These are phyloP conservation scores for Cercospora janseana DNA, from an alignment of 2,329 filamentous ascomycete genomes.

Conservation along the genomic window DNA sequence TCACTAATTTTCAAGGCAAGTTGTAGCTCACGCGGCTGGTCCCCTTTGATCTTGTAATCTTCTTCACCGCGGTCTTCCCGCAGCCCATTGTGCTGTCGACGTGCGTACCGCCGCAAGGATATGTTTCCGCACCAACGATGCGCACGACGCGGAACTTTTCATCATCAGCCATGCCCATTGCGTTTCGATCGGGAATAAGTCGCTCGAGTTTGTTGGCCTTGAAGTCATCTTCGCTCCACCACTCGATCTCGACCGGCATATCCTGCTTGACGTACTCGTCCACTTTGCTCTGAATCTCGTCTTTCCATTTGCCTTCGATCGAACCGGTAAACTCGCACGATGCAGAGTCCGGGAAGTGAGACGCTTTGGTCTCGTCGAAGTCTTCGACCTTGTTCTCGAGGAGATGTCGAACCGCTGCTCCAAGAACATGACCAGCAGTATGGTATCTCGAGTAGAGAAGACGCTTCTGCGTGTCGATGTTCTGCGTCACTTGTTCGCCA, in stretches of 20 bases:
- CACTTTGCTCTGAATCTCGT: slow-evolving; percentile 59
- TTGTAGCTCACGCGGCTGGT: no score
- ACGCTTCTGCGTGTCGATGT: slow-evolving; percentile 61
- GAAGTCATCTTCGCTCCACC: slow-evolving; percentile 54
- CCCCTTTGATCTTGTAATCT: no score
- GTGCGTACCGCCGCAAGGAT: slow-evolving; percentile 76
- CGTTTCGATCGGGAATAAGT: slow-evolving; percentile 18
- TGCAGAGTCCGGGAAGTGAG: slow-evolving; percentile 67
- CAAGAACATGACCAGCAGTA: slow-evolving; percentile 71
- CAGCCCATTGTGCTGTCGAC: no score
- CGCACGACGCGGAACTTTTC: slow-evolving; percentile 66
- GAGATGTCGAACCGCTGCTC: slow-evolving; percentile 62
- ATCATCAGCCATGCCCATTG: slow-evolving; percentile 34
- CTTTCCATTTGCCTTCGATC: slow-evolving; percentile 64
- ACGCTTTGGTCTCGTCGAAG: slow-evolving; percentile 62
- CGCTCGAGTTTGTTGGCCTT: slow-evolving; percentile 22
- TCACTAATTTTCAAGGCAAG: no score
- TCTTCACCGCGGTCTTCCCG: no score
- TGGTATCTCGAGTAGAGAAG: slow-evolving; percentile 66
- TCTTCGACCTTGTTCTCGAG: slow-evolving; percentile 55
- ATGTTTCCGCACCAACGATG: slow-evolving; percentile 66
- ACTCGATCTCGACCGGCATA: slow-evolving; percentile 63
- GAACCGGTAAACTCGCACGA: slow-evolving; percentile 66
- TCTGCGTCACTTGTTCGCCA: slow-evolving; percentile 53
- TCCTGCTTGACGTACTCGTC: slow-evolving; percentile 57